Conservation (phyloP, 208 protist species). For the Acanthamoeba lenticulata region DNA sequence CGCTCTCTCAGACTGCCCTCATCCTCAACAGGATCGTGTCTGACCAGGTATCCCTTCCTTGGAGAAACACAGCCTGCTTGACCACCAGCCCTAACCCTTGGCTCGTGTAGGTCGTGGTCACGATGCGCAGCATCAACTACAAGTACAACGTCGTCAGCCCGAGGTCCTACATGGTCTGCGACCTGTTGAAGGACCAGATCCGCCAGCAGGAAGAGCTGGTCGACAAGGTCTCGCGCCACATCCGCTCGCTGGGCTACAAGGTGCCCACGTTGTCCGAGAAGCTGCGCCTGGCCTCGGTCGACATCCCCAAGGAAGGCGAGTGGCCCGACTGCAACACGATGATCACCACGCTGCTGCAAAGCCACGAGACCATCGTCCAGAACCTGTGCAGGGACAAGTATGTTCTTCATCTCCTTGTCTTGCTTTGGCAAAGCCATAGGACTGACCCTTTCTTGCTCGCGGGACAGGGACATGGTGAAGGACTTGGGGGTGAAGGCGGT, state of each 20-base stretch:
- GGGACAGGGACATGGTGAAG: not conserved
- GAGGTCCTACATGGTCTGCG: not conserved
- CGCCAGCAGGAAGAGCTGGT: not conserved
- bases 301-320: not conserved
- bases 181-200: not conserved
- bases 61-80: too few relatives aligned
- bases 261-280: not conserved
- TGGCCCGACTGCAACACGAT: not conserved
- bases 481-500: not conserved
- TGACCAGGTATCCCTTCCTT: not conserved
- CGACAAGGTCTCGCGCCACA: not conserved
- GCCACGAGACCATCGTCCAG: not conserved
- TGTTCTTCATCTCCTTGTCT: not conserved
- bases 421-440: not conserved
- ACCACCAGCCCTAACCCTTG: too few relatives aligned
- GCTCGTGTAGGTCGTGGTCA: too few relatives aligned
- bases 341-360: not conserved
- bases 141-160: not conserved
- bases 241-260: not conserved
- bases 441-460: not conserved
- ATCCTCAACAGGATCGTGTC: not conserved
- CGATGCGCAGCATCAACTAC: not conserved
- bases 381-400: not conserved
- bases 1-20: not conserved
- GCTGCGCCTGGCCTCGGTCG: not conserved